Evolutionary conservation across 1,284 basidiomycete species (phyloP).

Genomic region (Ceratobasidium sp.): DNA sequence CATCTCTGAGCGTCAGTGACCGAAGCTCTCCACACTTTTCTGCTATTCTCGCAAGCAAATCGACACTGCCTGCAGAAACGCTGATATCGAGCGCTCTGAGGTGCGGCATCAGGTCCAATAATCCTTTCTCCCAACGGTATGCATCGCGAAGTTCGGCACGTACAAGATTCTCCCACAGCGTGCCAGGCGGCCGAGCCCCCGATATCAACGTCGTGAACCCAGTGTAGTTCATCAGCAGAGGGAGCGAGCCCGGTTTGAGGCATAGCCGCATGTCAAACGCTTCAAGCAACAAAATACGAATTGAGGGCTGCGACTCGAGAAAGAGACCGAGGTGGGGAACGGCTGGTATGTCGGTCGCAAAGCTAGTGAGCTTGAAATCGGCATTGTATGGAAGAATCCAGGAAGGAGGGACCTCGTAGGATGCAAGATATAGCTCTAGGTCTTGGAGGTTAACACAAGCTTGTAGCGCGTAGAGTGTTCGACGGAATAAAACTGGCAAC

Average conservation of each 20-base stretch:
- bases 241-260: conserved; percentile 6
- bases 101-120: conserved; percentile 29
- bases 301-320: conserved; percentile 39
- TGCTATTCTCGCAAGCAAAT: conserved; percentile 16
- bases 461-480: conserved; percentile 9
- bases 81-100: conserved; percentile 22
- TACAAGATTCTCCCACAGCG: conserved; percentile 24
- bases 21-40: conserved; percentile 13
- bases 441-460: conserved; percentile 27
- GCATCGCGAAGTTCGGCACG: conserved; percentile 38
- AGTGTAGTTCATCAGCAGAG: conserved; percentile 7
- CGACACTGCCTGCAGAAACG: conserved; percentile 4
- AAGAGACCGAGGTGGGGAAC: conserved; percentile 8
- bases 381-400: conserved; percentile 17
- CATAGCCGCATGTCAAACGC: conserved; percentile 19
- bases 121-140: conserved; percentile 22
- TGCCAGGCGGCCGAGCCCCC: conserved; percentile 15
- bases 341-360: conserved; percentile 16
- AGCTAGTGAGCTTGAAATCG: conserved; percentile 7
- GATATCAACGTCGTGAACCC: conserved; percentile 25
- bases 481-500: conserved; percentile 19
- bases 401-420: neutral
- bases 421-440: conserved; percentile 27
- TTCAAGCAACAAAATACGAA: conserved; percentile 20
- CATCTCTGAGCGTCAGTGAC: conserved; percentile 24